Evolutionary conservation across 495 filamentous ascomycete species (phyloP).

Genomic region (Hyaloscypha hepaticicola): DNA sequence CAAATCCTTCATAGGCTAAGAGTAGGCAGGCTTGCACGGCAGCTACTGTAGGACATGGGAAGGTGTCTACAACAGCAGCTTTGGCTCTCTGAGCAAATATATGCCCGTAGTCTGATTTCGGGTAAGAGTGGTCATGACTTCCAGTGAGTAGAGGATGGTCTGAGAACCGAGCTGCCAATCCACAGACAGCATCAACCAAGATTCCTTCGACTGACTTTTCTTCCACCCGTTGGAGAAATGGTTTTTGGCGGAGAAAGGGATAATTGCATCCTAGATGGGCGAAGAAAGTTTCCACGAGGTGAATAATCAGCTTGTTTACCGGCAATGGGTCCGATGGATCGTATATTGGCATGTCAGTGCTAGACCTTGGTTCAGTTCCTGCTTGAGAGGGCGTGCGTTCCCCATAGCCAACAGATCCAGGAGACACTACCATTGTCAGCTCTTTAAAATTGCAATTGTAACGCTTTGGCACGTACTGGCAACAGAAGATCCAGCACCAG

Average conservation of each 20-base stretch:
- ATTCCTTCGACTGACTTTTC: conserved; percentile 81
- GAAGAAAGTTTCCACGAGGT: conserved; percentile 77
- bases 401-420: conserved; percentile 22
- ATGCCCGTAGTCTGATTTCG: conserved; percentile 56
- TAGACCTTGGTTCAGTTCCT: conserved; percentile 19
- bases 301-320: conserved; percentile 67
- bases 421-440: conserved; percentile 22
- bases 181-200: conserved; percentile 82
- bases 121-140: conserved; percentile 31
- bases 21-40: conserved; percentile 78
- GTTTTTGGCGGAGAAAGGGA: conserved; percentile 69
- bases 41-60: conserved; percentile 74
- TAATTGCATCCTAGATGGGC: conserved; percentile 76
- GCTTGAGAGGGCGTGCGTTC: conserved; percentile 17
- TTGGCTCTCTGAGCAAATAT: conserved; percentile 78
- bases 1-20: conserved; percentile 83
- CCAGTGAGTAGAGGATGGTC: conserved; percentile 58
- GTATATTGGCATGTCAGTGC: conserved; percentile 68
- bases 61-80: conserved; percentile 68
- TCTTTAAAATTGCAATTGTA: neutral
- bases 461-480: conserved; percentile 20
- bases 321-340: conserved; percentile 66
- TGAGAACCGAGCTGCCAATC: conserved; percentile 78
- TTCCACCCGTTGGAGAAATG: conserved; percentile 67
- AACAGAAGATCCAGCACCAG: conserved; percentile 25